Conservation (phyloP, 2,329 filamentous ascomycete genomes). For the Trichoderma citrinoviride region DNA sequence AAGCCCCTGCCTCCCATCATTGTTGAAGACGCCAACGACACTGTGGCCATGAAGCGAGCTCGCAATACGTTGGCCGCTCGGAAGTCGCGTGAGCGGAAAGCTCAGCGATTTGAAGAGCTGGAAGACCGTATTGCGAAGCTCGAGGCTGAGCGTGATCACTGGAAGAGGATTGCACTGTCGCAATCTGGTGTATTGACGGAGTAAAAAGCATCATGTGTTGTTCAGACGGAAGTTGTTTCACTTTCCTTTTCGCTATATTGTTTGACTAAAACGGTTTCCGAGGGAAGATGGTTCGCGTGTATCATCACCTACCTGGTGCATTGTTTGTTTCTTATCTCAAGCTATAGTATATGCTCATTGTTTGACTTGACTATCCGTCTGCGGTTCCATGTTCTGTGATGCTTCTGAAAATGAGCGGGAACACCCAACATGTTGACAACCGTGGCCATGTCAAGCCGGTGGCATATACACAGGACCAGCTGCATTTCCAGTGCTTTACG, state of each 20-base stretch:
- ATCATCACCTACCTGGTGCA: background rate
- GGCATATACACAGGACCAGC: too few relatives aligned
- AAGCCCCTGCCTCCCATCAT: slow-evolving; percentile 78
- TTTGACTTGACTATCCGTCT: background rate
- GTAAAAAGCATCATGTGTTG: slow-evolving; percentile 11
- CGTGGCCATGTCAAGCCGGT: too few relatives aligned
- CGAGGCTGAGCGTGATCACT: slow-evolving; percentile 63
- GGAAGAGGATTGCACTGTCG: slow-evolving; percentile 56
- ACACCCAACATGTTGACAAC: background rate
- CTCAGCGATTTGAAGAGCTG: slow-evolving; percentile 69
- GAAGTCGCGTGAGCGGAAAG: slow-evolving; percentile 86
- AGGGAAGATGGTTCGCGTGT: slow-evolving; percentile 15
- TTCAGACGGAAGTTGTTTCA: slow-evolving; percentile 21
- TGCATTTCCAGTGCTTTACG: too few relatives aligned
- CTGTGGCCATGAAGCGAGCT: slow-evolving; percentile 84
- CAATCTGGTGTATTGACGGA: slow-evolving; percentile 32
- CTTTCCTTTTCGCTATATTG: slow-evolving; percentile 21
- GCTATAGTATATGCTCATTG: background rate
- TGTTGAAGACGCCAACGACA: slow-evolving; percentile 70
- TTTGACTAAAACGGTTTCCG: slow-evolving; percentile 18
- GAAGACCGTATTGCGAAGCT: slow-evolving; percentile 71
- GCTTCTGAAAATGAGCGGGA: background rate
- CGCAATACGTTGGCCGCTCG: slow-evolving; percentile 91
- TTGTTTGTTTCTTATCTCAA: slow-evolving; percentile 1
- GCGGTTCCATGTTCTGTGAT: background rate